Evolutionary conservation across 495 filamentous ascomycete species (phyloP).

Genomic region (Lasiosphaeria ovina): DNA sequence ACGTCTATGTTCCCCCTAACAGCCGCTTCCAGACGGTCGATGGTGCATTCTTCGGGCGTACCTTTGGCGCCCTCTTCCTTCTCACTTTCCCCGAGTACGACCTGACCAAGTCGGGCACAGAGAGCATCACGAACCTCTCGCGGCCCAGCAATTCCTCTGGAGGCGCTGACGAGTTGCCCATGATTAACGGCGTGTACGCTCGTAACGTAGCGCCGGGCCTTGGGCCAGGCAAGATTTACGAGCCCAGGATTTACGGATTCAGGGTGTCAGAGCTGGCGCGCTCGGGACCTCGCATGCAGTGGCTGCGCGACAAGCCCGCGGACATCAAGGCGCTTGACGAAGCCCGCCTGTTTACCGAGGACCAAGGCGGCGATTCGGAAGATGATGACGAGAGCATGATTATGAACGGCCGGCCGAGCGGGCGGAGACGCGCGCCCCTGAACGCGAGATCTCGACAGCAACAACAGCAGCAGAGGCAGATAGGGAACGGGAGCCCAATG

Average conservation of each 20-base stretch:
- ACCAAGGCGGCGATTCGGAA: slow-evolving; percentile 40
- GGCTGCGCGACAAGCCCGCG: slow-evolving; percentile 80
- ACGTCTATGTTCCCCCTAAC: slow-evolving; percentile 96
- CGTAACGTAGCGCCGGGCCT: slow-evolving; percentile 85
- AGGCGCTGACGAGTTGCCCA: slow-evolving; percentile 41
- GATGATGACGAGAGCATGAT: slow-evolving; percentile 49
- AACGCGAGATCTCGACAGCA: slow-evolving; percentile 25
- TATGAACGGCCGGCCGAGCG: slow-evolving; percentile 34
- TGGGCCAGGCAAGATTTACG: slow-evolving; percentile 80
- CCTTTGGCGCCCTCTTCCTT: slow-evolving; percentile 89
- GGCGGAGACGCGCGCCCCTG: slow-evolving; percentile 35
- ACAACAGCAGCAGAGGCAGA: slow-evolving; percentile 19
- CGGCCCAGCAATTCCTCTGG: slow-evolving; percentile 27
- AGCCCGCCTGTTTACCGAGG: slow-evolving; percentile 54
- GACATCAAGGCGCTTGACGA: slow-evolving; percentile 84
- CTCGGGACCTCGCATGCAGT: slow-evolving; percentile 92
- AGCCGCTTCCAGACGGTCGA: slow-evolving; percentile 97
- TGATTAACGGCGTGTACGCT: slow-evolving; percentile 81
- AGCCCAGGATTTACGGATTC: slow-evolving; percentile 96
- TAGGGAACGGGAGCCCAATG: slow-evolving; percentile 52
- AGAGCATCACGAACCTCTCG: slow-evolving; percentile 40
- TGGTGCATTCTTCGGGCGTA: slow-evolving; percentile 96
- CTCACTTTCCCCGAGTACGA: slow-evolving; percentile 97
- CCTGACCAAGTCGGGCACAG: slow-evolving; percentile 55
- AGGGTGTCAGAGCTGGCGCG: slow-evolving; percentile 82